These are phyloP conservation scores for Nymphaea thermarum DNA, from an alignment of 164 flowering plant species.

Conservation along the genomic window DNA sequence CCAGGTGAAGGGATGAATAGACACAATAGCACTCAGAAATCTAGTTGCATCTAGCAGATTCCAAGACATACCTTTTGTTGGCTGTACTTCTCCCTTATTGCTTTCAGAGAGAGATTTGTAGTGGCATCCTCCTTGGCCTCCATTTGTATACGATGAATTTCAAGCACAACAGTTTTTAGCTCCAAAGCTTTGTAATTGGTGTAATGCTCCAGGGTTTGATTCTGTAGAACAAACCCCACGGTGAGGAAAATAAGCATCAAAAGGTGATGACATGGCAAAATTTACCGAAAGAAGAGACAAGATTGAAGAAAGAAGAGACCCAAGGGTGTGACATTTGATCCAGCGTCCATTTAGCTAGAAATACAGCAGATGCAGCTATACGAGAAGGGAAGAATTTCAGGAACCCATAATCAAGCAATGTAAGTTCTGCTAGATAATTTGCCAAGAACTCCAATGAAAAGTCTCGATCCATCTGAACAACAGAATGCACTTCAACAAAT, in stretches of 20 bases:
- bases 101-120: slow-evolving; percentile 30
- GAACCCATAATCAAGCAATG: no score
- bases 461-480: no score
- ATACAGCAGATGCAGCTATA: slow-evolving; percentile 74
- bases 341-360: slow-evolving; percentile 71
- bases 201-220: slow-evolving; percentile 49
- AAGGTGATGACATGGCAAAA: slow-evolving; percentile 1
- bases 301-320: slow-evolving; percentile 20
- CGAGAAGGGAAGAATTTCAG: slow-evolving; percentile 50
- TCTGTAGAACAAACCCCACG: slow-evolving; percentile 23
- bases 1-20: no score
- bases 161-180: slow-evolving; percentile 32
- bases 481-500: no score
- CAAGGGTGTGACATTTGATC: slow-evolving; percentile 59
- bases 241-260: neutral
- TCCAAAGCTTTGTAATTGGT: slow-evolving; percentile 47
- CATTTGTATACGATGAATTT: slow-evolving; percentile 50
- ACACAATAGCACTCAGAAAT: no score
- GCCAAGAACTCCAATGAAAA: no score
- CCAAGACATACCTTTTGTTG: slow-evolving; percentile 39
- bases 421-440: no score
- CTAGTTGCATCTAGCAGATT: no score
- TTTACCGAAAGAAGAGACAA: neutral
- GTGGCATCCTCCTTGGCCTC: slow-evolving; percentile 16
- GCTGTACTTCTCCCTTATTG: slow-evolving; percentile 48